Evolutionary conservation across 495 filamentous ascomycete species (phyloP), one percentile per base, ranked within the genome.

Genomic region (Penicillium goetzii): DNA sequence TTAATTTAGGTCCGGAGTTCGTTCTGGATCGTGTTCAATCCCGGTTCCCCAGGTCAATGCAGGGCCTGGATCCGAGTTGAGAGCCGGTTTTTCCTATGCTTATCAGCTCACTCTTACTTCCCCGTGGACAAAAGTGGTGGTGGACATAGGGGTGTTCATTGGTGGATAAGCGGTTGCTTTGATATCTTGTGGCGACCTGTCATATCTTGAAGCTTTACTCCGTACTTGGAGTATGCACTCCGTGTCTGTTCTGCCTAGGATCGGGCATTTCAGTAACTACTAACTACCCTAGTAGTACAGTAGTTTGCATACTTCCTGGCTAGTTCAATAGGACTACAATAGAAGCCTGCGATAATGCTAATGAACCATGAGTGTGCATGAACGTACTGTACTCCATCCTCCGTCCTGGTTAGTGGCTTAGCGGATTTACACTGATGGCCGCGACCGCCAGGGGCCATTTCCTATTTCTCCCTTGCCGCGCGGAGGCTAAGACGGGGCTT

Each of bases 211-310:
- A 47, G 19, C 9, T 25, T 3, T 10, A 8, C 43, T 43, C n/a
- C n/a, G 9, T 21, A 9, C 41, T 43, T 43, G n/a, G n/a, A 43
- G 40, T 6, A 43, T 19, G 6, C 8, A 19, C 25, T 53, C 50
- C 50, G 50, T 53, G 50, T 33, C 50, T 53, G 50, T 53, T 53
- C 50, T 8, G 50, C 33, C n/a, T 2, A 53, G 50, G 26, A 52
- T 15, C 17, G 8, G 0, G 17, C 17, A 19, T 19, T 5, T 17
- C 15, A 19, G 40, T 19, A 11, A n/a, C n/a, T n/a, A n/a, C n/a
- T n/a, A n/a, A n/a, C n/a, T n/a, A n/a, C n/a, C 15, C 0, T 5
- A 19, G 5, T n/a, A n/a, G 14, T 8, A 8, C 17, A 8, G 40
- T 43, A 14, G 40, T 43, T 5, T 41, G 38, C 38, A 43, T 19